Evolutionary conservation across 306 rosid genomes (phyloP).

Genomic region (Malus fusca): DNA sequence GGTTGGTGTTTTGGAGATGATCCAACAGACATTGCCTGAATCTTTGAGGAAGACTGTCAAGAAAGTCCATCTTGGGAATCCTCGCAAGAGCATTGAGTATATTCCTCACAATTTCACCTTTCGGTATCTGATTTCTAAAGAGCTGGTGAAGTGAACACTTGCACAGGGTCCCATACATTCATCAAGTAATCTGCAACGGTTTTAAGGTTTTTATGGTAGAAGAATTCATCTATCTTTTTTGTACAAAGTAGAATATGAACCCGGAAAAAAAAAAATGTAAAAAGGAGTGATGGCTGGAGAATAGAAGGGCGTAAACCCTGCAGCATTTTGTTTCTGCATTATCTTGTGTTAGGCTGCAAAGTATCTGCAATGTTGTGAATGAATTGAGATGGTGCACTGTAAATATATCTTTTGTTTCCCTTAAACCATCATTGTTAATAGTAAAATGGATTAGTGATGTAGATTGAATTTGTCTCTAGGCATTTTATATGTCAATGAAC

Average conservation of each 20-base stretch:
- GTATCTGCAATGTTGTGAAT: conserved; percentile 12
- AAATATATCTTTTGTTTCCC: background rate
- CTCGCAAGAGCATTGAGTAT: conserved; percentile 74
- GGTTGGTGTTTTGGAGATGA: conserved; percentile 58
- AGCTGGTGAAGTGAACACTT: conserved; percentile 50
- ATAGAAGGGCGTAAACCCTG: conserved; percentile 16
- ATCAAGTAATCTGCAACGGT: conserved; percentile 13
- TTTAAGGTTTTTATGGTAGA: conserved; percentile 1
- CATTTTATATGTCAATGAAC: background rate
- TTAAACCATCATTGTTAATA: background rate
- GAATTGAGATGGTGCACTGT: conserved; percentile 5
- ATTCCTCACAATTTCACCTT: conserved; percentile 69
- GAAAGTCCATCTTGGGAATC: conserved; percentile 42
- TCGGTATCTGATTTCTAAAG: conserved; percentile 83
- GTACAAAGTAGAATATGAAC: conserved; percentile 43
- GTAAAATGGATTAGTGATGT: background rate
- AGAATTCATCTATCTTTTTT: conserved; percentile 22
- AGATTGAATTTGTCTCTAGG: background rate
- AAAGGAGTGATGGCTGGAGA: background rate
- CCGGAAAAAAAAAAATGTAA: background rate
- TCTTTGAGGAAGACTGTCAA: conserved; percentile 60
- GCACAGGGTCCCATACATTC: conserved; percentile 1
- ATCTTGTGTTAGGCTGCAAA: background rate
- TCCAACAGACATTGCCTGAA: conserved; percentile 63
- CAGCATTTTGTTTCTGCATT: conserved; percentile 20